Conservation (phyloP, 2,329 filamentous ascomycete genomes). For the Penicillium freii region DNA sequence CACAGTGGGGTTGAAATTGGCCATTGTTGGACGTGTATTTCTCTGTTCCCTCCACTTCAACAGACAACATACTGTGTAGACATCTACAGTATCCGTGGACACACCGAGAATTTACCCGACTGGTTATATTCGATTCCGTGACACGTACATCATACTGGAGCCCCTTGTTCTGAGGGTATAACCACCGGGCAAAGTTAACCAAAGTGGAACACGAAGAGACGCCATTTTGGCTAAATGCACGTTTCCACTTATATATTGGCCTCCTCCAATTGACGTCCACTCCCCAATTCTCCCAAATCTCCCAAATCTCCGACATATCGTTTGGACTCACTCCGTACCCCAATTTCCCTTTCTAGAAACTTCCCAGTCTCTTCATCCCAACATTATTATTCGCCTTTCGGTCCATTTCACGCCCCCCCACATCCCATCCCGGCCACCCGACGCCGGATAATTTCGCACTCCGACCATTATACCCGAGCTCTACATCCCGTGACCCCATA, state of each 20-base stretch:
- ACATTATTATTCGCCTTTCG: background rate
- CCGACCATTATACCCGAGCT: slow-evolving; percentile 19
- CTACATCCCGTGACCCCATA: background rate
- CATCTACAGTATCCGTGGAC: background rate
- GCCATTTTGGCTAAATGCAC: slow-evolving; percentile 3
- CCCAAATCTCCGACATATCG: background rate
- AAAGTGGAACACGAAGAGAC: background rate
- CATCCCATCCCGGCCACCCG: slow-evolving; percentile 1
- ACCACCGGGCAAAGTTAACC: background rate
- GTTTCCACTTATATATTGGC: background rate
- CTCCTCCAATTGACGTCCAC: background rate
- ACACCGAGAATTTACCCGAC: slow-evolving; percentile 6
- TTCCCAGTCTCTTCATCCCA: background rate
- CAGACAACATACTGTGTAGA: too few relatives aligned
- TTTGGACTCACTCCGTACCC: background rate
- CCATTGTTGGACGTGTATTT: background rate
- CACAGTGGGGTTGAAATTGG: background rate
- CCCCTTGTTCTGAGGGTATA: background rate
- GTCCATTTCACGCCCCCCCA: slow-evolving; percentile 4
- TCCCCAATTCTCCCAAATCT: background rate
- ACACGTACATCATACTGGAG: background rate
- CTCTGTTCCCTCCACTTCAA: background rate
- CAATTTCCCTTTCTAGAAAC: background rate
- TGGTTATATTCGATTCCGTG: background rate
- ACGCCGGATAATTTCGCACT: slow-evolving; percentile 17